Conservation (phyloP, 192 early-diverging fungal species). For the Coemansia sp. region DNA sequence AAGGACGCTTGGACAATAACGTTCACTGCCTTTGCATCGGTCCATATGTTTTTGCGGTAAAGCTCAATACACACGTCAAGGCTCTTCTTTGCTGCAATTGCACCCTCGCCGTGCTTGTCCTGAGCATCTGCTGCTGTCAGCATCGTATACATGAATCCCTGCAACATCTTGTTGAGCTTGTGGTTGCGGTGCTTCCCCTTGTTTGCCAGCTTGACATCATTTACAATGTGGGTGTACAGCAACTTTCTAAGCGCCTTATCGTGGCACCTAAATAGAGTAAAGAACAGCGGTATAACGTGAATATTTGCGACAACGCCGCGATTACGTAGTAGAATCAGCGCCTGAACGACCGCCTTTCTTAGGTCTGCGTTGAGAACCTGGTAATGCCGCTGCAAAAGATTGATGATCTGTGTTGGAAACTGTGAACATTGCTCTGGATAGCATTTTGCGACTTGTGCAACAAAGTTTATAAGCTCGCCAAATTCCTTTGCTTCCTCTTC, state of each 20-base stretch:
- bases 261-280: slow-evolving; percentile 90
- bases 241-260: slow-evolving; percentile 90
- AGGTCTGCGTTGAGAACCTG: slow-evolving; percentile 80
- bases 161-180: slow-evolving; percentile 95
- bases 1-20: slow-evolving; percentile 97
- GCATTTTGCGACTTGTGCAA: slow-evolving; percentile 85
- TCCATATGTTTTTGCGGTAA: slow-evolving; percentile 97
- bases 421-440: slow-evolving; percentile 78
- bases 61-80: slow-evolving; percentile 97
- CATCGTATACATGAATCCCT: slow-evolving; percentile 98
- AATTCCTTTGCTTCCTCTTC: slow-evolving; percentile 78
- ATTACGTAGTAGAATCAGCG: slow-evolving; percentile 86
- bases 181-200: slow-evolving; percentile 89
- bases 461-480: slow-evolving; percentile 86
- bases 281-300: slow-evolving; percentile 86
- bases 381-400: slow-evolving; percentile 79
- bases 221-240: slow-evolving; percentile 92
- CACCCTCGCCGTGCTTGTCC: slow-evolving; percentile 67
- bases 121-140: slow-evolving; percentile 69
- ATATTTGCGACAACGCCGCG: slow-evolving; percentile 70
- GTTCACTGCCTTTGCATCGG: slow-evolving; percentile 98
- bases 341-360: slow-evolving; percentile 85
- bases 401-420: slow-evolving; percentile 84
- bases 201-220: slow-evolving; percentile 93
- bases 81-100: slow-evolving; percentile 94